Conservation (phyloP, 2,329 filamentous ascomycete species). For the Aspergillaceae sp. region DNA sequence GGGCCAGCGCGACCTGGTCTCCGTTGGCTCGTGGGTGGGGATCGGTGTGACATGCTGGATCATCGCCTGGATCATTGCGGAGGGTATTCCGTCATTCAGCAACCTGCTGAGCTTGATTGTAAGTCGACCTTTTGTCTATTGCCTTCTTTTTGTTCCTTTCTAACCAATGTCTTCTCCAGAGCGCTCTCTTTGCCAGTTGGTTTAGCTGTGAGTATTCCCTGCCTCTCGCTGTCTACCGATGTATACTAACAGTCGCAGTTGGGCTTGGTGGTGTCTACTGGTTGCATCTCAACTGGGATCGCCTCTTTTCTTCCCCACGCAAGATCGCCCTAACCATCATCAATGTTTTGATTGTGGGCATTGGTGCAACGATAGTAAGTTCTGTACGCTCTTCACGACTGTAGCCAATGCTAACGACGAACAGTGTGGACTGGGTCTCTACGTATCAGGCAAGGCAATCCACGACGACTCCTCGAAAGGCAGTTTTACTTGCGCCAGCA, state of each 20-base stretch:
- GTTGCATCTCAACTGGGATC: conserved; percentile 41
- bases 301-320: conserved; percentile 32
- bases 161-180: conserved; percentile 9
- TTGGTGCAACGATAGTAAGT: conserved; percentile 22
- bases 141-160: conserved; percentile 4
- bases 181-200: conserved; percentile 55
- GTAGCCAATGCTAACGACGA: neutral
- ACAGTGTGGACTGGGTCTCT: conserved; percentile 29
- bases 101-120: conserved; percentile 54
- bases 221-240: neutral
- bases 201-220: conserved; percentile 41
- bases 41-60: conserved; percentile 51
- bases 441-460: conserved; percentile 30
- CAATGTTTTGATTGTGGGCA: conserved; percentile 35
- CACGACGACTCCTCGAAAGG: conserved; percentile 22
- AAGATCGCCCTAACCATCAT: conserved; percentile 40
- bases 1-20: conserved; percentile 40
- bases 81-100: conserved; percentile 61
- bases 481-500: conserved; percentile 34
- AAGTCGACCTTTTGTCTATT: conserved; percentile 1
- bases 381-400: neutral
- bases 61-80: conserved; percentile 58
- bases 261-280: conserved; percentile 39
- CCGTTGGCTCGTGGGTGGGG: conserved; percentile 50
- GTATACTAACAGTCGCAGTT: conserved; percentile 9